phyloP scores from a whole-genome alignment of 148 eudicot genomes.

The Mesembryanthemum crystallinum region DNA sequence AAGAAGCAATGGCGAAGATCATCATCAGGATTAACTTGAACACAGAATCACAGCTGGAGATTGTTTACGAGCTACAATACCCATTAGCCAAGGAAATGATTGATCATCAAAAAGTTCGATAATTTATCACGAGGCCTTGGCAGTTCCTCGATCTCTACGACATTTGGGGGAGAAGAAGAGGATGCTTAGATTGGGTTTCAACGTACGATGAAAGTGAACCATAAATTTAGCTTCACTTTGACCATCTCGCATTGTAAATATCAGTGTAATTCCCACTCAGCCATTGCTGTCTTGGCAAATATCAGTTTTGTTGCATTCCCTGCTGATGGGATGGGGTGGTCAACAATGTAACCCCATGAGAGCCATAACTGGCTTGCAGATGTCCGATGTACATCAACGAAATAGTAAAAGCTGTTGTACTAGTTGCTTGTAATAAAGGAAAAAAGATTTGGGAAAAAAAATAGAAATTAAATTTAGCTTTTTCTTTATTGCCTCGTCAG shows the following conservation, averaged over 20 bases:
- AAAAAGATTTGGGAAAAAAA: not conserved
- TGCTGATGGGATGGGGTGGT: conserved; percentile 9
- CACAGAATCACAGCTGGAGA: not conserved
- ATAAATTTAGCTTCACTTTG: conserved; percentile 12
- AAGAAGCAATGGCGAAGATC: conserved; percentile 77
- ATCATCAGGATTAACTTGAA: conserved; percentile 49
- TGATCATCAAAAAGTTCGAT: conserved; percentile 13
- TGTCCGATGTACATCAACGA: conserved; percentile 17
- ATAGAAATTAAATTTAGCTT: not conserved
- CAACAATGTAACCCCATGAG: conserved; percentile 1
- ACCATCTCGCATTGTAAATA: conserved; percentile 26
- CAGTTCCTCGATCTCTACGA: conserved; percentile 14
- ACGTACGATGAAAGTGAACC: conserved; percentile 2
- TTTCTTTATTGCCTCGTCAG: not conserved
- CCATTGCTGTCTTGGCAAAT: not conserved
- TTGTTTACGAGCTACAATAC: not conserved
- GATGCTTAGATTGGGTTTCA: not conserved
- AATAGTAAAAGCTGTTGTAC: not conserved
- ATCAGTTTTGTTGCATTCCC: conserved; percentile 15
- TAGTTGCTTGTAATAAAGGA: not conserved
- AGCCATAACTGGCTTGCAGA: not conserved
- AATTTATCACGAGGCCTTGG: not conserved
- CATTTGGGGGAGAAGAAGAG: conserved; percentile 4
- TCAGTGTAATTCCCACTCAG: conserved; percentile 1
- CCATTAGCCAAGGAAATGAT: conserved; percentile 12